phyloP scores from a whole-genome alignment of 2,329 filamentous ascomycete genomes.

The Colletotrichum sublineola region DNA sequence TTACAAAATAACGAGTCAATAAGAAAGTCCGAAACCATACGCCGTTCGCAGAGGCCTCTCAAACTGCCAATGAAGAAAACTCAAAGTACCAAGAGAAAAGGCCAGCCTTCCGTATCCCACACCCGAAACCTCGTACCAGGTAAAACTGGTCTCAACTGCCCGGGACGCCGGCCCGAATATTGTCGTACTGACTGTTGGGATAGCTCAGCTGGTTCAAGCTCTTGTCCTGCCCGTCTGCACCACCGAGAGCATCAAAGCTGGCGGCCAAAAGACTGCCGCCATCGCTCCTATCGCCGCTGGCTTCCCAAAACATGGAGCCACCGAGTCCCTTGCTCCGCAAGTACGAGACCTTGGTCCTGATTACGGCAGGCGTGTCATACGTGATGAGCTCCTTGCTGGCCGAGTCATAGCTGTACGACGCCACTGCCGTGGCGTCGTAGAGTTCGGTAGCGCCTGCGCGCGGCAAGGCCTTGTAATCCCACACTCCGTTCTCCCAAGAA shows the following conservation, averaged over 20 bases:
- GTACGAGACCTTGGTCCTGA: constrained; percentile 73
- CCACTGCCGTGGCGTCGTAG: constrained; percentile 69
- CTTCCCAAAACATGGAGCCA: constrained; percentile 89
- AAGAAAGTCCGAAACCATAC: not conserved
- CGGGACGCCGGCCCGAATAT: constrained; percentile 55
- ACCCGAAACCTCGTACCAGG: too few species aligned
- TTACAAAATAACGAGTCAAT: not conserved
- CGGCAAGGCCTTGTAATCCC: constrained; percentile 81
- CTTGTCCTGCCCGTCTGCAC: constrained; percentile 59
- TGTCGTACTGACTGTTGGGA: constrained; percentile 69
- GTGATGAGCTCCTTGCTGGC: constrained; percentile 72
- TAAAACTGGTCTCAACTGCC: not conserved
- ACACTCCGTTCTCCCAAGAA: constrained; percentile 71
- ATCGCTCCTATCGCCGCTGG: constrained; percentile 72
- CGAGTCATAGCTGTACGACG: constrained; percentile 78
- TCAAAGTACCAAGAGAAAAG: not conserved
- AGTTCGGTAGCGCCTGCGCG: constrained; percentile 67
- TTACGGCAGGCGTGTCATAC: constrained; percentile 75
- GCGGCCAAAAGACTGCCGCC: constrained; percentile 66
- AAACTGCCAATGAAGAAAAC: too few species aligned
- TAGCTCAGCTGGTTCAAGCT: constrained; percentile 67
- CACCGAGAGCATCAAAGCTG: constrained; percentile 48
- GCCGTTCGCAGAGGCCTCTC: not conserved
- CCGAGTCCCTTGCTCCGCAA: constrained; percentile 72
- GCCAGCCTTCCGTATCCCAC: not conserved